phyloP scores from a whole-genome alignment of 495 filamentous ascomycete genomes.

The Aspergillus incahuasiensis region DNA sequence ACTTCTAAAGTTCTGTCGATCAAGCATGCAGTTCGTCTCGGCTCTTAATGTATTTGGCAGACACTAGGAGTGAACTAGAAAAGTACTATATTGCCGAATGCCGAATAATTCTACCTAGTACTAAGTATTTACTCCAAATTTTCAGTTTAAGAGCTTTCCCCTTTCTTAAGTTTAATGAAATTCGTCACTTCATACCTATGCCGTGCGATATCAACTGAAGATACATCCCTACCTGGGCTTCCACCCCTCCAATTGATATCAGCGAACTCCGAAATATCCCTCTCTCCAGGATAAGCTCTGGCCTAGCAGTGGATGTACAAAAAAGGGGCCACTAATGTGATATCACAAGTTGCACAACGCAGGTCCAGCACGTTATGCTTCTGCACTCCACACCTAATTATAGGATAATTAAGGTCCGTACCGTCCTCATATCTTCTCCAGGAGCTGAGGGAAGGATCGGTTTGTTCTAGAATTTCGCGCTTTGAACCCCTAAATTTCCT shows the following conservation, averaged over 20 bases:
- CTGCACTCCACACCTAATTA: constrained; percentile 8
- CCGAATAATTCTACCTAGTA: too few species aligned
- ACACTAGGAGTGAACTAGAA: background rate
- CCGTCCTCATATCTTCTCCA: constrained; percentile 1
- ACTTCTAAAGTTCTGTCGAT: constrained; percentile 11
- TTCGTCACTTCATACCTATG: too few species aligned
- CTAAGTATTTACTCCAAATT: too few species aligned
- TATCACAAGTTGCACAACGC: constrained; percentile 4
- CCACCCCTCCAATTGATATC: too few species aligned
- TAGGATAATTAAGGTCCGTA: constrained; percentile 2
- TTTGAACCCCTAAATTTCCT: background rate
- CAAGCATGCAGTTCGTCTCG: constrained; percentile 1
- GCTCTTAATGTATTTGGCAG: background rate
- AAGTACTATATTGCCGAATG: background rate
- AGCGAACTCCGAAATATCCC: too few species aligned
- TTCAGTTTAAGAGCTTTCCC: too few species aligned
- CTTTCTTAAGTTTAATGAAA: too few species aligned
- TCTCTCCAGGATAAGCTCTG: too few species aligned
- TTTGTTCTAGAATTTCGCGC: background rate
- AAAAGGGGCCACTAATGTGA: background rate
- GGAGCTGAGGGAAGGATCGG: background rate
- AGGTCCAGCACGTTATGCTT: constrained; percentile 6
- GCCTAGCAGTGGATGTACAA: background rate
- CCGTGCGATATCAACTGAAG: too few species aligned
- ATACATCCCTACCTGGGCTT: too few species aligned